Conservation (phyloP, 2,329 filamentous ascomycete genomes). For the Sarocladium brachiariae region DNA sequence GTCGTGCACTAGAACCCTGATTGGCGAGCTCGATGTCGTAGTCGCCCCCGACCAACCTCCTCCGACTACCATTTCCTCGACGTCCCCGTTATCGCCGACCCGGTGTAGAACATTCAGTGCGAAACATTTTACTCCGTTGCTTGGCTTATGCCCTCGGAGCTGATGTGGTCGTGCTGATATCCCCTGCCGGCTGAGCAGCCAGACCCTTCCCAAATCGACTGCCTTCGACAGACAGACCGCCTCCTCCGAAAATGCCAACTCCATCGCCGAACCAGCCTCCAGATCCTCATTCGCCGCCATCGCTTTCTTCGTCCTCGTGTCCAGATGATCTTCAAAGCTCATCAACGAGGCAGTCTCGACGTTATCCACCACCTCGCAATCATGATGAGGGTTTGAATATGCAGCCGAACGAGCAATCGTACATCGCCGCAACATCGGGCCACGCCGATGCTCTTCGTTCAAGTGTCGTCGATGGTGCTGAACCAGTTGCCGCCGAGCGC, state of each 20-base stretch:
- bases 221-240: neutral
- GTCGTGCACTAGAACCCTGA: conserved; percentile 7
- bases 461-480: neutral
- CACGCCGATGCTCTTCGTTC: neutral
- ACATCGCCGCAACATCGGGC: neutral
- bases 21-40: conserved; percentile 9
- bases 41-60: conserved; percentile 3
- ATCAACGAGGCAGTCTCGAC: conserved; percentile 14
- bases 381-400: neutral
- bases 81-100: neutral
- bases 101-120: neutral
- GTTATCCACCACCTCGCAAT: neutral
- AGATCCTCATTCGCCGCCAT: conserved; percentile 29
- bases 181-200: conserved; percentile 1
- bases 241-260: conserved; percentile 32
- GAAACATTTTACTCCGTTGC: neutral
- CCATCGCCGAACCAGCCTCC: conserved; percentile 36
- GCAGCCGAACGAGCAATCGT: neutral
- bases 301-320: conserved; percentile 34
- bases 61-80: neutral
- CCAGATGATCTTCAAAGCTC: conserved; percentile 30
- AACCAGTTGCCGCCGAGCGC: neutral
- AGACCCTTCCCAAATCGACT: neutral
- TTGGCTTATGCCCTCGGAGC: neutral
- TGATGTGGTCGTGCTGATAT: conserved; percentile 2